These are phyloP conservation scores for Ogataea naganishii DNA, from an alignment of 805 yeast genomes.

Conservation along the genomic window DNA sequence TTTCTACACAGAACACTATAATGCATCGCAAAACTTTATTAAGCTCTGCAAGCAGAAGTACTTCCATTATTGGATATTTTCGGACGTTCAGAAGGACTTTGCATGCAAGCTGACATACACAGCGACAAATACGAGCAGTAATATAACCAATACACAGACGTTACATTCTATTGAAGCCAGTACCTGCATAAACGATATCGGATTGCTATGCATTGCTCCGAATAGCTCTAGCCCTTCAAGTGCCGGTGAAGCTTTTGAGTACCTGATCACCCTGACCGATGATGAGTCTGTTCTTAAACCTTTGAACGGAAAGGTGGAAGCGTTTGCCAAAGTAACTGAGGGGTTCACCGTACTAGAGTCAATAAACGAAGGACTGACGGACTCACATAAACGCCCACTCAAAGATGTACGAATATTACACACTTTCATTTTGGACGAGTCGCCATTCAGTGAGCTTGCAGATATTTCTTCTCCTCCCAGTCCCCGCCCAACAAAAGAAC, in stretches of 20 bases:
- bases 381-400: conserved; percentile 31
- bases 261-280: conserved; percentile 26
- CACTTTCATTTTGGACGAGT: conserved; percentile 35
- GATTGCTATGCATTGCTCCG: conserved; percentile 24
- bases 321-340: conserved; percentile 46
- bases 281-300: conserved; percentile 16
- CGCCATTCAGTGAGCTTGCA: conserved; percentile 14
- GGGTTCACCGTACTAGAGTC: conserved; percentile 38
- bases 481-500: conserved; percentile 27
- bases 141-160: neutral
- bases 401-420: conserved; percentile 44
- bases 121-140: neutral
- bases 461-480: conserved; percentile 17
- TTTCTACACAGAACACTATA: conserved; percentile 23
- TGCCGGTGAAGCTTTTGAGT: conserved; percentile 30
- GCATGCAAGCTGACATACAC: conserved; percentile 19
- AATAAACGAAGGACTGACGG: conserved; percentile 31
- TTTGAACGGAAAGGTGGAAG: conserved; percentile 13
- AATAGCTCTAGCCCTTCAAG: neutral
- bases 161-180: conserved; percentile 10
- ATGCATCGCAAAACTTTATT: conserved; percentile 37
- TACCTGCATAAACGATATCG: conserved; percentile 19
- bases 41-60: conserved; percentile 44
- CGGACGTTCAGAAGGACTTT: conserved; percentile 30
- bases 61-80: conserved; percentile 44